Conservation (phyloP, 805 yeast genomes). For the Jamesozyma lodderae region DNA sequence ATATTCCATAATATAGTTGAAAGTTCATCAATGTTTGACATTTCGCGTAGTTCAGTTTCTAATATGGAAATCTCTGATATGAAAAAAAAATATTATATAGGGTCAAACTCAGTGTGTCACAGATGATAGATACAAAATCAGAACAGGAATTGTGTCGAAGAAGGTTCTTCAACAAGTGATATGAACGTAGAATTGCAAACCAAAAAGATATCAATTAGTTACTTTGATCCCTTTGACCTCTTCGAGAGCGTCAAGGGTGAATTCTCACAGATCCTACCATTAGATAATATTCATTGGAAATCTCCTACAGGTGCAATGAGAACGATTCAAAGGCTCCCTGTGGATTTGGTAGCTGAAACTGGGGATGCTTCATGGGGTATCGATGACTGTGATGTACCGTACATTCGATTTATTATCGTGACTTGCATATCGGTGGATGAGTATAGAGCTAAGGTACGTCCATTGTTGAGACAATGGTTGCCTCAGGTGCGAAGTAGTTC, state of each 20-base stretch:
- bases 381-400: constrained; percentile 24
- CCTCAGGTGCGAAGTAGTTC: constrained; percentile 11
- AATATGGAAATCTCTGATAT: too few species aligned
- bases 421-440: constrained; percentile 58
- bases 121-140: too few species aligned
- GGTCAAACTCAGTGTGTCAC: too few species aligned
- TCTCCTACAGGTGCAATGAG: constrained; percentile 18
- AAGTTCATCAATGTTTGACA: too few species aligned
- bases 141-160: too few species aligned
- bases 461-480: constrained; percentile 76
- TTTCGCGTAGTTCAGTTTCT: too few species aligned
- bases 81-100: too few species aligned
- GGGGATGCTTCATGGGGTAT: not conserved
- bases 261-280: constrained; percentile 22
- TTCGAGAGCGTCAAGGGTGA: constrained; percentile 26
- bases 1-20: too few species aligned
- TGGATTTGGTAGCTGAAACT: constrained; percentile 16
- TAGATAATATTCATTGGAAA: constrained; percentile 29
- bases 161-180: not conserved
- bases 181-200: not conserved
- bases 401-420: constrained; percentile 61
- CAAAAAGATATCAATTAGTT: constrained; percentile 16
- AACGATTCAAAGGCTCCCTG: constrained; percentile 19
- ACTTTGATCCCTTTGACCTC: constrained; percentile 31
- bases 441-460: constrained; percentile 73